Conservation (phyloP, 2,329 filamentous ascomycete species). For the Aspergillus sp. region DNA sequence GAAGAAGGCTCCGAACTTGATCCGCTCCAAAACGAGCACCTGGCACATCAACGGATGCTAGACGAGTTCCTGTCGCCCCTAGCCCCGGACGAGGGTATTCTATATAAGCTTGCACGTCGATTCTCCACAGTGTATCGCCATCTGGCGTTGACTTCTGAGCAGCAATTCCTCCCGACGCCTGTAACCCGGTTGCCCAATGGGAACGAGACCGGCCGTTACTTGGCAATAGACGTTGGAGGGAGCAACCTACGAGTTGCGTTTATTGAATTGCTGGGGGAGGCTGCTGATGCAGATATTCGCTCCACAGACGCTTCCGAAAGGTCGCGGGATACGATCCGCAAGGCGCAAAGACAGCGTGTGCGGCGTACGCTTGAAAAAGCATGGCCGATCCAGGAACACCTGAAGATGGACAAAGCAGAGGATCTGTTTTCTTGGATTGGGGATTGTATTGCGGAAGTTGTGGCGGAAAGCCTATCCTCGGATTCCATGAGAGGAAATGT, state of each 20-base stretch:
- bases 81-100: constrained; percentile 31
- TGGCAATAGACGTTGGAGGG: constrained; percentile 51
- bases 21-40: constrained; percentile 19
- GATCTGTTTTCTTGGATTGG: constrained; percentile 77
- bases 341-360: constrained; percentile 41
- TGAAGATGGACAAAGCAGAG: constrained; percentile 60
- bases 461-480: constrained; percentile 45
- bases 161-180: constrained; percentile 42
- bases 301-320: constrained; percentile 27
- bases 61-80: constrained; percentile 37
- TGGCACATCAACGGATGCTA: constrained; percentile 27
- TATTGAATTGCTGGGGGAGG: constrained; percentile 44
- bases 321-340: constrained; percentile 38
- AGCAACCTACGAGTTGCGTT: constrained; percentile 50
- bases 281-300: constrained; percentile 27
- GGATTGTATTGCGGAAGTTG: constrained; percentile 64
- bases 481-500: constrained; percentile 32
- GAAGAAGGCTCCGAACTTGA: constrained; percentile 21
- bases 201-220: constrained; percentile 46
- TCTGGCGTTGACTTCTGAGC: constrained; percentile 37
- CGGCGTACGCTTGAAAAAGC: constrained; percentile 41
- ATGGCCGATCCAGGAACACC: constrained; percentile 48
- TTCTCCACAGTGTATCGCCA: constrained; percentile 39
- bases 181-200: constrained; percentile 43
- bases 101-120: constrained; percentile 40